phyloP scores from a whole-genome alignment of 2,329 filamentous ascomycete species.

The Acephala macrosclerotiorum region DNA sequence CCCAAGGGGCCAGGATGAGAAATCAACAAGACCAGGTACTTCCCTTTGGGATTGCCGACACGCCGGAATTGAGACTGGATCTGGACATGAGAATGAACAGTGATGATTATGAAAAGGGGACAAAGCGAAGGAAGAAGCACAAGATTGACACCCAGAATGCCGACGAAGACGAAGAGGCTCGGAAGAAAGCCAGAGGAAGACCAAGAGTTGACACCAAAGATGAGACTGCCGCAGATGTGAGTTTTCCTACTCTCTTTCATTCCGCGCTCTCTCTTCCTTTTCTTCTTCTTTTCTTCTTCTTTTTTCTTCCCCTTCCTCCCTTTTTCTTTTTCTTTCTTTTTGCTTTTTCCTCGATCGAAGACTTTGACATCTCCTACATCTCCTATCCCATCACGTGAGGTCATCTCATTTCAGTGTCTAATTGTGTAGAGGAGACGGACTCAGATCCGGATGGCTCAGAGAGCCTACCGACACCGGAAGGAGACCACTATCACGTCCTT shows the following conservation, averaged over 20 bases:
- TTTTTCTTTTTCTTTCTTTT: too few relatives aligned
- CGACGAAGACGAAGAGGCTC: conserved; percentile 53
- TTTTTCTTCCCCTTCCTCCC: background rate
- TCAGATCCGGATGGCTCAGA: conserved; percentile 86
- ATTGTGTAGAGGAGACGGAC: conserved; percentile 74
- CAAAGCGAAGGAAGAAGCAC: conserved; percentile 47
- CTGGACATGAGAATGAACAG: conserved; percentile 28
- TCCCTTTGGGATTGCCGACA: conserved; percentile 37
- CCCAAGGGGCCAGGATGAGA: conserved; percentile 13
- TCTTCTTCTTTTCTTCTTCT: background rate
- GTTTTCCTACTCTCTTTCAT: conserved; percentile 46
- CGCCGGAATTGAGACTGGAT: conserved; percentile 20
- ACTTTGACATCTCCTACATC: background rate
- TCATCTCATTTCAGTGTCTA: conserved; percentile 18
- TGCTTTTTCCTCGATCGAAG: background rate
- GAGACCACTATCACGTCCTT: conserved; percentile 80
- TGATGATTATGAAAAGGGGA: conserved; percentile 34
- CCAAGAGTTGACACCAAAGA: conserved; percentile 80
- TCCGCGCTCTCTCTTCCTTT: conserved; percentile 3
- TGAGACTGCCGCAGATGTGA: conserved; percentile 79
- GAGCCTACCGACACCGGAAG: conserved; percentile 85
- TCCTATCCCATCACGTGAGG: conserved; percentile 18
- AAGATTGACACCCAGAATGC: conserved; percentile 40
- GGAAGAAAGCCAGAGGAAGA: conserved; percentile 73
- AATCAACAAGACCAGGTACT: conserved; percentile 29